These are phyloP conservation scores for Cyberlindnera galapagoensis DNA, from an alignment of 805 yeast genomes.

Conservation along the genomic window DNA sequence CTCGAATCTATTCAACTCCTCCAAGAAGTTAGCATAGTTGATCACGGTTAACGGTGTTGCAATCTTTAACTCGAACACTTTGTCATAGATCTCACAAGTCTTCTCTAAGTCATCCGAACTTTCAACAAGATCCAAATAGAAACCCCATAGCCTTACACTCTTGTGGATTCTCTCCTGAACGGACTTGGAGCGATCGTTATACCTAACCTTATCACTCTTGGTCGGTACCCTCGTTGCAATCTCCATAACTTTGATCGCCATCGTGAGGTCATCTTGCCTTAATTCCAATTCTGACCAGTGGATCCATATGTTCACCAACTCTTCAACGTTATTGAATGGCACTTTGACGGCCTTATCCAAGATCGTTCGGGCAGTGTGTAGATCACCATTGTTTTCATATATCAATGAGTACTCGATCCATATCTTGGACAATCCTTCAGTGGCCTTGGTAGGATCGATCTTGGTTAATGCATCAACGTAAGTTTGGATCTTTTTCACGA, in stretches of 20 bases:
- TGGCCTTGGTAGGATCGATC: slow-evolving; percentile 53
- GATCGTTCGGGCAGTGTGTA: slow-evolving; percentile 53
- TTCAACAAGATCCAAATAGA: slow-evolving; percentile 66
- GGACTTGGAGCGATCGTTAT: slow-evolving; percentile 36
- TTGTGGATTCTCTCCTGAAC: slow-evolving; percentile 57
- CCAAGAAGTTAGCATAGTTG: slow-evolving; percentile 58
- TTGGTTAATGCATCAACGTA: slow-evolving; percentile 60
- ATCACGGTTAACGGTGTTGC: slow-evolving; percentile 64
- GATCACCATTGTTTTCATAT: slow-evolving; percentile 51
- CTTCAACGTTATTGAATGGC: slow-evolving; percentile 56
- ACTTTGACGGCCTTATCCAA: slow-evolving; percentile 63
- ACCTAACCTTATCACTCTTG: slow-evolving; percentile 31
- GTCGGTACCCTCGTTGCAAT: slow-evolving; percentile 35
- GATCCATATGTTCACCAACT: slow-evolving; percentile 63
- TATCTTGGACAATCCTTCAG: slow-evolving; percentile 43
- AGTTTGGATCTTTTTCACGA: slow-evolving; percentile 42
- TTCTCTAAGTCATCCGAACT: slow-evolving; percentile 38
- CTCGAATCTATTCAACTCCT: slow-evolving; percentile 38
- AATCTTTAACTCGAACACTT: slow-evolving; percentile 48
- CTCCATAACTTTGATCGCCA: slow-evolving; percentile 35
- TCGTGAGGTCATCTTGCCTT: slow-evolving; percentile 39
- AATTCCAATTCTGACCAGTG: slow-evolving; percentile 70
- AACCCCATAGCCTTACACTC: slow-evolving; percentile 62
- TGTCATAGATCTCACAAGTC: slow-evolving; percentile 42
- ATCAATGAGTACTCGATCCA: slow-evolving; percentile 69